Evolutionary conservation across 495 filamentous ascomycete genomes (phyloP).

Genomic region (Copromyces sp.): DNA sequence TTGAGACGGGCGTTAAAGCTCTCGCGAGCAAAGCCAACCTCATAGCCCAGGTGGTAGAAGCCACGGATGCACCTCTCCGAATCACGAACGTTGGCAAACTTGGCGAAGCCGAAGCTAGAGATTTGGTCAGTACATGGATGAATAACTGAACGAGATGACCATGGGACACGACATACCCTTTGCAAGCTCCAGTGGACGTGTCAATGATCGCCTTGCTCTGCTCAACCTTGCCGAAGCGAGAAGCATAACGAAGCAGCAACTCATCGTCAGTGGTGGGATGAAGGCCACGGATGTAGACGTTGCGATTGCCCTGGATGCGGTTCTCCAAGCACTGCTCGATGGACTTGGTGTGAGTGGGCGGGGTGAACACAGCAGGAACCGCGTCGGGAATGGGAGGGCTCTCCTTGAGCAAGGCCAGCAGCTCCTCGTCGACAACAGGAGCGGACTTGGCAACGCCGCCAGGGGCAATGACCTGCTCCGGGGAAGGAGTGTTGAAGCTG

Average conservation of each 20-base stretch:
- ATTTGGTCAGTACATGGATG: constrained; percentile 13
- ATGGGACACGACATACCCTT: constrained; percentile 55
- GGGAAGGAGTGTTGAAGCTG: constrained; percentile 52
- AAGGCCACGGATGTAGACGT: constrained; percentile 95
- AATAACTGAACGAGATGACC: not conserved
- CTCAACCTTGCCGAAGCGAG: constrained; percentile 80
- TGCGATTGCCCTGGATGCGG: constrained; percentile 70
- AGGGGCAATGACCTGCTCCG: constrained; percentile 43
- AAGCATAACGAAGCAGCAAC: constrained; percentile 68
- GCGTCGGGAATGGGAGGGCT: constrained; percentile 79
- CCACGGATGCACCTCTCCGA: constrained; percentile 93
- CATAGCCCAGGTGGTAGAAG: constrained; percentile 89
- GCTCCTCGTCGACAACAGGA: constrained; percentile 45
- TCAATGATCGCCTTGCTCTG: constrained; percentile 98
- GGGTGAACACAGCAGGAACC: constrained; percentile 74
- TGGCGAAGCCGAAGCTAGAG: constrained; percentile 86
- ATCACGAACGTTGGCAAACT: constrained; percentile 75
- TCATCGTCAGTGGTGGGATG: constrained; percentile 92
- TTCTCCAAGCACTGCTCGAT: constrained; percentile 89
- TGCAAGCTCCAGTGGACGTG: constrained; percentile 78
- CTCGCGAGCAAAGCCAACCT: constrained; percentile 92
- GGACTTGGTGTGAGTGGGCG: constrained; percentile 62
- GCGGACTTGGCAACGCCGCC: constrained; percentile 33
- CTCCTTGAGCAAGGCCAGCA: constrained; percentile 60
- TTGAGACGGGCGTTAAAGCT: constrained; percentile 95